Evolutionary conservation across 805 yeast genomes (phyloP).

Genomic region (Tetrapisispora namnaoensis): DNA sequence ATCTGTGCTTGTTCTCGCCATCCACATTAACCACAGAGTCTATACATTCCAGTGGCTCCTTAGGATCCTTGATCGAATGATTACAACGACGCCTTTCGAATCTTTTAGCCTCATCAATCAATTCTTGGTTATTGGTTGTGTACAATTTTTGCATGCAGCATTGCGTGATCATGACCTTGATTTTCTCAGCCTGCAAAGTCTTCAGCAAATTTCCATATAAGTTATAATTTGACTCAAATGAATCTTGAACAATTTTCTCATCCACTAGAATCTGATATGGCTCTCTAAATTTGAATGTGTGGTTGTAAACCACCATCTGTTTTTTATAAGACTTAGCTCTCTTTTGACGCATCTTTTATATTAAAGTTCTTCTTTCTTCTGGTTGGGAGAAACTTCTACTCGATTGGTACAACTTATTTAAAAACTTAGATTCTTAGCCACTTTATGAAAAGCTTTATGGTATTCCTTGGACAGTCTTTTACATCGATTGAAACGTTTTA

Average conservation of each 20-base stretch:
- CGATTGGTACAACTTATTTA: neutral
- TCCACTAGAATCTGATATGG: slow-evolving; percentile 90
- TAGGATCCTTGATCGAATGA: slow-evolving; percentile 57
- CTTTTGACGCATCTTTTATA: slow-evolving; percentile 82
- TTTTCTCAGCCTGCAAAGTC: slow-evolving; percentile 67
- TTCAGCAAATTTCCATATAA: slow-evolving; percentile 70
- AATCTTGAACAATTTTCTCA: slow-evolving; percentile 59
- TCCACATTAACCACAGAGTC: slow-evolving; percentile 56
- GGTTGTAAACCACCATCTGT: slow-evolving; percentile 76
- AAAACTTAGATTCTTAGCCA: neutral
- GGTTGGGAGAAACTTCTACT: neutral
- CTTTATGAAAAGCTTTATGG: neutral
- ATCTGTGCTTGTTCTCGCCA: slow-evolving; percentile 82
- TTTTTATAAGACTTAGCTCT: slow-evolving; percentile 90
- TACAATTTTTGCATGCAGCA: slow-evolving; percentile 88
- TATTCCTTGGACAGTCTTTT: neutral
- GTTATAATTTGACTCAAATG: slow-evolving; percentile 62
- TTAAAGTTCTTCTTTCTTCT: no score
- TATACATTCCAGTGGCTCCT: slow-evolving; percentile 67
- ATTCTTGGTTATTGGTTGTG: slow-evolving; percentile 56
- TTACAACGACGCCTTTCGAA: slow-evolving; percentile 91
- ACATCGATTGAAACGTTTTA: no score
- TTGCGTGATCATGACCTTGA: slow-evolving; percentile 88
- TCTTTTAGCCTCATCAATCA: slow-evolving; percentile 69
- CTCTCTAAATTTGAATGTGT: slow-evolving; percentile 83